Evolutionary conservation across 257 asterid species (phyloP).

Genomic region (Salvia rosmarinus): DNA sequence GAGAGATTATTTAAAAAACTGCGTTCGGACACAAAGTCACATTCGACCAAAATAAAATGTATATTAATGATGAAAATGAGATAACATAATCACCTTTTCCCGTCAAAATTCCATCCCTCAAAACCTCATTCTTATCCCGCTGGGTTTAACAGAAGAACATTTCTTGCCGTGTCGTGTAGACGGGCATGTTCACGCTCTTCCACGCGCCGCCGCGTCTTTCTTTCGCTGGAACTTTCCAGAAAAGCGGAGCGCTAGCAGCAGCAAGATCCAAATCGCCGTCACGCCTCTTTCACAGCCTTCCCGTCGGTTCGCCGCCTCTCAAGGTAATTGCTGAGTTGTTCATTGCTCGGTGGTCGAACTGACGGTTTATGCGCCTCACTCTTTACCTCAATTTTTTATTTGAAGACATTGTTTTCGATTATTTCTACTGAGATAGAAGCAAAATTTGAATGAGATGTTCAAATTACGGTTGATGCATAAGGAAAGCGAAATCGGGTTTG

Average conservation of each 20-base stretch:
- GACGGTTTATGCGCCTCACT: no score
- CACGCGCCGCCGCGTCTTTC: constrained; percentile 19
- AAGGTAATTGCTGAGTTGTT: no score
- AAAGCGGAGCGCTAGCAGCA: background rate
- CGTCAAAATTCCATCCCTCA: no score
- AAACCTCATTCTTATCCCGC: no score
- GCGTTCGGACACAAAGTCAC: no score
- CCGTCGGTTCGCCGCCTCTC: constrained; percentile 1
- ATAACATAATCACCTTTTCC: no score
- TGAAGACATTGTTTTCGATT: background rate
- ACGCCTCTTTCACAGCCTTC: background rate
- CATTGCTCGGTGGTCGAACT: background rate
- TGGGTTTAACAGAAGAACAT: background rate
- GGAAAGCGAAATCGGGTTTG: background rate
- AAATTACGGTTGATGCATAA: background rate
- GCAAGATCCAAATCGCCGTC: background rate
- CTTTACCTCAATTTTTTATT: background rate
- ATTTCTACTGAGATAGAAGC: background rate
- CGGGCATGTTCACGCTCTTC: constrained; percentile 19
- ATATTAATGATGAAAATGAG: no score
- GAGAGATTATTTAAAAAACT: no score
- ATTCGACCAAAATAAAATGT: no score
- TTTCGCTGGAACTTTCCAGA: background rate
- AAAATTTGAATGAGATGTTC: background rate
- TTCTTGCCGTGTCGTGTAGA: background rate